Evolutionary conservation across 2,329 filamentous ascomycete species (phyloP).

Genomic region (Didymella pinodella): DNA sequence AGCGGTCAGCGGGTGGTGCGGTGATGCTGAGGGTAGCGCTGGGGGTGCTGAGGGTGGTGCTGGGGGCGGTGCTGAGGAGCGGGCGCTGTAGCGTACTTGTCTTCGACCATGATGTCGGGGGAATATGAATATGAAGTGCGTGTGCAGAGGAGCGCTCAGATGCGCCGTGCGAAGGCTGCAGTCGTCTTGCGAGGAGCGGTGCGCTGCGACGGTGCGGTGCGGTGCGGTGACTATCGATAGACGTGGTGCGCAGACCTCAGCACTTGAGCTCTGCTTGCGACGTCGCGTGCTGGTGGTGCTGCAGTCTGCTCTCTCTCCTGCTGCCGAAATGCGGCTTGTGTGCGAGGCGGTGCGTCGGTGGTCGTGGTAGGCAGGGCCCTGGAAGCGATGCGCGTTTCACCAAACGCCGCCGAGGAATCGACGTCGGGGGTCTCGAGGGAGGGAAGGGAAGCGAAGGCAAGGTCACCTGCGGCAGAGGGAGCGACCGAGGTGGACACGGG

Average conservation of each 20-base stretch:
- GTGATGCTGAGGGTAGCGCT: neutral
- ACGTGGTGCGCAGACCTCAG: constrained; percentile 12
- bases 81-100: constrained; percentile 48
- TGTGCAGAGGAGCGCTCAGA: constrained; percentile 5
- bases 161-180: constrained; percentile 9
- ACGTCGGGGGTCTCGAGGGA: neutral
- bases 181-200: constrained; percentile 2
- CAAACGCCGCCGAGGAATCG: constrained; percentile 13
- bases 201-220: neutral
- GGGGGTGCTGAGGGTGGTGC: neutral
- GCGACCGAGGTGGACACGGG: neutral
- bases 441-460: constrained; percentile 8
- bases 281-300: constrained; percentile 4
- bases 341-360: constrained; percentile 7
- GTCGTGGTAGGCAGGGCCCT: constrained; percentile 13
- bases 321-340: constrained; percentile 8
- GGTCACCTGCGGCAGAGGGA: constrained; percentile 15
- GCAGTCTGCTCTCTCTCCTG: neutral
- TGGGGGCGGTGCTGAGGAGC: neutral
- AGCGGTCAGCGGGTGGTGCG: constrained; percentile 32
- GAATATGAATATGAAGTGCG: constrained; percentile 2
- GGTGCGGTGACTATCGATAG: neutral
- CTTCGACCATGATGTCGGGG: constrained; percentile 47
- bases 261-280: constrained; percentile 22
- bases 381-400: constrained; percentile 24